Percentiles rank a stretch among this genome's conserved stretches.
Conservation (phyloP, 495 filamentous ascomycete species). For the Physcia stellaris region DNA sequence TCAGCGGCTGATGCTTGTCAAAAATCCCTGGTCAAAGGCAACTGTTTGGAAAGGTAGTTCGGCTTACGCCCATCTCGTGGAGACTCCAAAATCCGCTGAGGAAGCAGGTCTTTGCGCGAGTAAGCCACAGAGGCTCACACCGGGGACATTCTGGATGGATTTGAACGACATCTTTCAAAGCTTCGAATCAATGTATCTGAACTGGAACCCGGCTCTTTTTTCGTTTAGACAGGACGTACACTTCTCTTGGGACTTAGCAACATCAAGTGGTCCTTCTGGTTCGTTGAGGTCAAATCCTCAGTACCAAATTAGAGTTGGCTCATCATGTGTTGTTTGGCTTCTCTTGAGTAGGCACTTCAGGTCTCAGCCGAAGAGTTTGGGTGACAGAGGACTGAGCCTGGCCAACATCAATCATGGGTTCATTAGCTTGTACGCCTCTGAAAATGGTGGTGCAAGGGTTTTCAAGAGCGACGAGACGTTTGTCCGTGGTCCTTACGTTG, state of each 20-base stretch:
- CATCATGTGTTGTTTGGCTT: conserved; percentile 60
- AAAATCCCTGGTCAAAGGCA: conserved; percentile 91
- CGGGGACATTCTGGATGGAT: conserved; percentile 83
- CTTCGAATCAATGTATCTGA: conserved; percentile 90
- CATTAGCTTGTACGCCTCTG: conserved; percentile 75
- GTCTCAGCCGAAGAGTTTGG: conserved; percentile 29
- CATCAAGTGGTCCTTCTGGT: conserved; percentile 35
- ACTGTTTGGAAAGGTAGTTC: conserved; percentile 45
- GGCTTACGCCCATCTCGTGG: not conserved
- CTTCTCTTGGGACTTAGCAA: conserved; percentile 70
- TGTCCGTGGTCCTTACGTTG: conserved; percentile 69
- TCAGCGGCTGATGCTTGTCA: conserved; percentile 60
- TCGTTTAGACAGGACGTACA: conserved; percentile 70
- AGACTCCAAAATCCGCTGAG: conserved; percentile 8
- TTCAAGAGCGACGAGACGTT: conserved; percentile 53
- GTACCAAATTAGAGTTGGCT: conserved; percentile 48
- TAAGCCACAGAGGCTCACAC: not conserved
- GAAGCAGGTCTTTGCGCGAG: conserved; percentile 9
- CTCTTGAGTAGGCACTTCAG: conserved; percentile 74
- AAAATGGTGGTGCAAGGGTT: conserved; percentile 56
- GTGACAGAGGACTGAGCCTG: conserved; percentile 7
- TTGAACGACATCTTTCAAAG: conserved; percentile 72
- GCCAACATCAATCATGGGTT: conserved; percentile 45
- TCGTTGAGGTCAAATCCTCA: conserved; percentile 75
- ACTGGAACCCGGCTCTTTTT: conserved; percentile 91